Base-by-base conservation (phyloP, 2,329 filamentous ascomycete species). In the Fusarium robinianum region DNA sequence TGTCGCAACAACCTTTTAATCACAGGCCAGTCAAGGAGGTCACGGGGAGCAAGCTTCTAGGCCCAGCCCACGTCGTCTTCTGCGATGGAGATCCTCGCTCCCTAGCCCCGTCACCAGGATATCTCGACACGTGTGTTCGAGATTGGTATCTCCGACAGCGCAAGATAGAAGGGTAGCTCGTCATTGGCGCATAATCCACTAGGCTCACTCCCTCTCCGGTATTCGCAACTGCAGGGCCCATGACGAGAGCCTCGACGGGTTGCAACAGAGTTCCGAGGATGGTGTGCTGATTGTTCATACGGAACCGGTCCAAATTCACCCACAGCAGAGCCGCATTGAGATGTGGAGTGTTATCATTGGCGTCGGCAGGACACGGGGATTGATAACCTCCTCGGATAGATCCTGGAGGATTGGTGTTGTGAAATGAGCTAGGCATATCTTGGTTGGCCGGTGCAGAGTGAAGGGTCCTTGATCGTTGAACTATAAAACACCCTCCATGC, bases 311-410 rank as follows among this genome's bases (percentile, higher is more conserved):
- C 32, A 44, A 25, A 16, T 40, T 23, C 35, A 30, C 31, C 25
- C 24, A n/a, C n/a, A 50, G 46, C 49, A 55, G 56, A 63, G 58
- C 49, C 53, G 49, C 59, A 57, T 36, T 24, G 26, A 47, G 44
- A 66, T 62, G 63, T 66, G 61, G 50, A 55, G 47, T 47, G 30
- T 41, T 43, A 35, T 53, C 46, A 63, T 63, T 66, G 63, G 63
- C 48, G 43, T 51, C 34, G 23, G 17, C 2, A n/a, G 27, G 24
- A 45, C 21, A 43, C 35, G 33, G 39, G 19, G 41, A 42, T 45
- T 27, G 42, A 62, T 57, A 32, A 24, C 57, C 39, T 34, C 39
- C 23, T 45, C 36, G 29, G 39, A 30, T 34, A 37, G 40, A 44
- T 41, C 36, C 41, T 38, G 18, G 21, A 30, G 36, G 36, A 47